Conservation (phyloP, 768 basidiomycete genomes). For the Asterophora lycoperdoides region DNA sequence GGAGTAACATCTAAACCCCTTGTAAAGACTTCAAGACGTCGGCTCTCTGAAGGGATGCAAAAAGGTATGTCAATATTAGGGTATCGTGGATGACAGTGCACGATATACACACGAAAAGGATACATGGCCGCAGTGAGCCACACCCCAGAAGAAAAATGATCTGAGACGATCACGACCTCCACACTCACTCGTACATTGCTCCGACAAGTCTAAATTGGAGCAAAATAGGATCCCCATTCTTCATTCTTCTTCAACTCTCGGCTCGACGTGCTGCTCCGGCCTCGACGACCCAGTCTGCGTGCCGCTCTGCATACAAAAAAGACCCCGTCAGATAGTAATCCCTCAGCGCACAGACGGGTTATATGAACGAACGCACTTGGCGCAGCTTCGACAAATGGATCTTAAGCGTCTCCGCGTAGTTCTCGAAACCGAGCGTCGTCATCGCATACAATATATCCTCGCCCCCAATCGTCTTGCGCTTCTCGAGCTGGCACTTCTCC, state of each 20-base stretch:
- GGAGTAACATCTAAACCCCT: no score
- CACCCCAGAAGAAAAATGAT: no score
- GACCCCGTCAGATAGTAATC: neutral
- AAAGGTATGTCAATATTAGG: no score
- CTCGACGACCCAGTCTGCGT: constrained; percentile 16
- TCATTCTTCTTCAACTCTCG: constrained; percentile 27
- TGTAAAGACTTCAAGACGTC: no score
- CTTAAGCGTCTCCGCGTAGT: constrained; percentile 89
- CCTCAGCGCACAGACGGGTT: neutral
- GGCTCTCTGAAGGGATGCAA: no score
- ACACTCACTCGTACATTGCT: no score
- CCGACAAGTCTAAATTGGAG: no score
- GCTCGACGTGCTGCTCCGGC: constrained; percentile 28
- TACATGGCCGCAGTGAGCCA: no score
- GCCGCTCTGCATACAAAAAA: constrained; percentile 14
- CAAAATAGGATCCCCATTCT: neutral
- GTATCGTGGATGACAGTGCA: no score
- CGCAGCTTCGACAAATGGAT: constrained; percentile 89
- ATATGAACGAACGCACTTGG: constrained; percentile 44
- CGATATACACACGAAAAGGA: no score
- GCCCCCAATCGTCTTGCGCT: constrained; percentile 96
- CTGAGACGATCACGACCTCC: no score
- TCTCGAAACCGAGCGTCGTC: constrained; percentile 88
- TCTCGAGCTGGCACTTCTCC: constrained; percentile 91
- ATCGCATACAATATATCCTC: constrained; percentile 98